These are phyloP conservation scores for Chlorophyllum brunneum DNA, from an alignment of 768 basidiomycete species.

Conservation along the genomic window DNA sequence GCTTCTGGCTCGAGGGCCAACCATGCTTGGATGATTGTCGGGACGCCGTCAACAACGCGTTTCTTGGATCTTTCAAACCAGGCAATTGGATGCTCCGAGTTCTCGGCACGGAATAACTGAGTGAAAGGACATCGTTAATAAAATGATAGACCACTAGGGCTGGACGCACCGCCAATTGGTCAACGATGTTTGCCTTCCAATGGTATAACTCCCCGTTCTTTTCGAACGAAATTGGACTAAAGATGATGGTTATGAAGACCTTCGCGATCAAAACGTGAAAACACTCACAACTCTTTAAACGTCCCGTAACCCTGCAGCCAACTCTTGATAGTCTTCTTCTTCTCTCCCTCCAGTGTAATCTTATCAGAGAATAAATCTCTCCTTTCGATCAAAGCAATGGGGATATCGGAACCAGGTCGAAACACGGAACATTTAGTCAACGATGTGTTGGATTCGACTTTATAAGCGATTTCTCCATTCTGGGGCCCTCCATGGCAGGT, in stretches of 20 bases:
- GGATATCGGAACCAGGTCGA: constrained; percentile 1
- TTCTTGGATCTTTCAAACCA: constrained; percentile 22
- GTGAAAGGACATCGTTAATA: neutral
- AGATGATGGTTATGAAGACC: neutral
- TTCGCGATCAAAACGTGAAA: neutral
- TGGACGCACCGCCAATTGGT: constrained; percentile 18
- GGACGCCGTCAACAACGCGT: constrained; percentile 7
- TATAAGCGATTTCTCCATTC: neutral
- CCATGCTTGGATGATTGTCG: constrained; percentile 15
- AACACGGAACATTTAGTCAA: constrained; percentile 6
- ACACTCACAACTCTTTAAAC: constrained; percentile 18
- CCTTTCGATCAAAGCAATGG: constrained; percentile 17
- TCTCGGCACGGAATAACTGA: constrained; percentile 5
- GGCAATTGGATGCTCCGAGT: constrained; percentile 18
- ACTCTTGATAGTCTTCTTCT: constrained; percentile 17
- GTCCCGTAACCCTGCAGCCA: constrained; percentile 21
- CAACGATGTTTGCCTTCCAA: constrained; percentile 19
- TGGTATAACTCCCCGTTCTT: constrained; percentile 17
- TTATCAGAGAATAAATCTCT: constrained; percentile 21
- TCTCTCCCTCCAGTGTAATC: constrained; percentile 19
- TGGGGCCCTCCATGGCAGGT: neutral
- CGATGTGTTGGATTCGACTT: neutral
- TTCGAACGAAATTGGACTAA: constrained; percentile 23
- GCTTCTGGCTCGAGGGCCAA: constrained; percentile 21
- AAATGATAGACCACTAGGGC: neutral